Percentiles rank a stretch among this genome's conserved stretches.
These are phyloP conservation scores for Nannochloris sp. DNA, from an alignment of 139 green algal genomes.

Conservation along the genomic window DNA sequence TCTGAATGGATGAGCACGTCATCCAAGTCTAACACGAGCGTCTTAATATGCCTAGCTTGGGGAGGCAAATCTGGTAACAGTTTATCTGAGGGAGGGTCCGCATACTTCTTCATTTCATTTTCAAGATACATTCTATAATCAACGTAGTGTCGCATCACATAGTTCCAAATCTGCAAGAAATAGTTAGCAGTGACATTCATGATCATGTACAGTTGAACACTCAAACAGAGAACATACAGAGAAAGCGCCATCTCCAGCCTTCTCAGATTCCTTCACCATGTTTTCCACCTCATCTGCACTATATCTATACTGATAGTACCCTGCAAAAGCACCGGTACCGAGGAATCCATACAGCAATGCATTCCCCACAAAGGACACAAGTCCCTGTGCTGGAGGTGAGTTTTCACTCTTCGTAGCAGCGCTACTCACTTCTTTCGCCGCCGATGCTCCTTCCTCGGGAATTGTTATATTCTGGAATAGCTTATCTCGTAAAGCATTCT, in stretches of 20 bases:
- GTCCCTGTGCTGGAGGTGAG: too few relatives aligned
- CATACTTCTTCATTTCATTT: conserved; percentile 59
- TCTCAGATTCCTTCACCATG: conserved; percentile 32
- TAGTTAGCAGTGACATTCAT: neutral
- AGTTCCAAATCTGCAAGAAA: conserved; percentile 29
- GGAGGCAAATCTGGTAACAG: conserved; percentile 83
- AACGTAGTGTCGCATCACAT: conserved; percentile 47
- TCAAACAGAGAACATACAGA: neutral
- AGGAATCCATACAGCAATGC: conserved; percentile 40
- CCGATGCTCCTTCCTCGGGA: conserved; percentile 5
- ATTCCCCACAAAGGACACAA: conserved; percentile 26
- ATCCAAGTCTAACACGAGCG: conserved; percentile 93
- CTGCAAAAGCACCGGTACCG: conserved; percentile 36
- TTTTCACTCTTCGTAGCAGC: neutral
- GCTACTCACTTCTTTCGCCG: conserved; percentile 1
- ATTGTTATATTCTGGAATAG: conserved; percentile 38
- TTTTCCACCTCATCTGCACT: conserved; percentile 17
- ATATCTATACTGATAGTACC: conserved; percentile 55
- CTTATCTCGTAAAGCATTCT: conserved; percentile 5
- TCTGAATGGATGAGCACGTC: conserved; percentile 84
- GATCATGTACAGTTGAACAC: neutral
- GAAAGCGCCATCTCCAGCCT: conserved; percentile 23
- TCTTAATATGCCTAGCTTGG: conserved; percentile 66
- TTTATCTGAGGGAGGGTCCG: conserved; percentile 74
- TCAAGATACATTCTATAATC: conserved; percentile 40